phyloP scores from a whole-genome alignment of 2,329 filamentous ascomycete genomes.

The Coniochaeta ligniaria region DNA sequence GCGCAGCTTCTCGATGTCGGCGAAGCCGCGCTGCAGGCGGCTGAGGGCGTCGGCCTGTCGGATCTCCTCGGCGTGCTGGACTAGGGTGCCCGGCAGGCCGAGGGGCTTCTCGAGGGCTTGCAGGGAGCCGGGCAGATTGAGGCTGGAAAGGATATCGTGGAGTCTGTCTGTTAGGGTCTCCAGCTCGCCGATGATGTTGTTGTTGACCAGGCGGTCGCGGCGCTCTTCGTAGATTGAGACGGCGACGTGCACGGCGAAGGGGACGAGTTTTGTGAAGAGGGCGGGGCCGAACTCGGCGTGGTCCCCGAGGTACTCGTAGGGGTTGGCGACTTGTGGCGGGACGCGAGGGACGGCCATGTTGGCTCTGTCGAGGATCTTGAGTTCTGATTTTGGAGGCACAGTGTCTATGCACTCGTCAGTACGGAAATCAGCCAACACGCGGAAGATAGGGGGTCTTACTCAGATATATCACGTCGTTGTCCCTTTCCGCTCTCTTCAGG shows the following conservation, averaged over 20 bases:
- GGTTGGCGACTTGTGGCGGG: constrained; percentile 75
- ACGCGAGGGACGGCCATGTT: constrained; percentile 78
- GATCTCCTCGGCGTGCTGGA: constrained; percentile 90
- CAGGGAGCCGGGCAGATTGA: constrained; percentile 85
- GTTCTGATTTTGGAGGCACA: constrained; percentile 81
- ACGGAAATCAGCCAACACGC: background rate
- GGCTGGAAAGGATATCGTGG: constrained; percentile 69
- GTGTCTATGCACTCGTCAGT: constrained; percentile 44
- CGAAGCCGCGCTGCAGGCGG: constrained; percentile 69
- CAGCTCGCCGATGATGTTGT: constrained; percentile 76
- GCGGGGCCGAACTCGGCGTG: constrained; percentile 74
- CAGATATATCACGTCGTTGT: constrained; percentile 94
- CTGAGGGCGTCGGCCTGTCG: constrained; percentile 82
- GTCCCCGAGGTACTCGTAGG: constrained; percentile 73
- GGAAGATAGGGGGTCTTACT: constrained; percentile 35
- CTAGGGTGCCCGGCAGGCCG: constrained; percentile 75
- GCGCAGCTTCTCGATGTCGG: constrained; percentile 87
- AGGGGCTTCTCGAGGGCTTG: constrained; percentile 94
- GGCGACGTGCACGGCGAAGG: constrained; percentile 91
- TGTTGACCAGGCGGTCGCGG: constrained; percentile 82
- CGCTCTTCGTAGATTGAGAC: constrained; percentile 93
- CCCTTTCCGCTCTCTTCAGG: constrained; percentile 85
- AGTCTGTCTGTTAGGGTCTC: constrained; percentile 75
- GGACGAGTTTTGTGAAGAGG: constrained; percentile 84
- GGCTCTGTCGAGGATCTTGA: constrained; percentile 78